Percentiles rank a stretch among this genome's conserved stretches.
phyloP scores from a whole-genome alignment of 148 eudicot genomes.

The Rhododendron simsii region DNA sequence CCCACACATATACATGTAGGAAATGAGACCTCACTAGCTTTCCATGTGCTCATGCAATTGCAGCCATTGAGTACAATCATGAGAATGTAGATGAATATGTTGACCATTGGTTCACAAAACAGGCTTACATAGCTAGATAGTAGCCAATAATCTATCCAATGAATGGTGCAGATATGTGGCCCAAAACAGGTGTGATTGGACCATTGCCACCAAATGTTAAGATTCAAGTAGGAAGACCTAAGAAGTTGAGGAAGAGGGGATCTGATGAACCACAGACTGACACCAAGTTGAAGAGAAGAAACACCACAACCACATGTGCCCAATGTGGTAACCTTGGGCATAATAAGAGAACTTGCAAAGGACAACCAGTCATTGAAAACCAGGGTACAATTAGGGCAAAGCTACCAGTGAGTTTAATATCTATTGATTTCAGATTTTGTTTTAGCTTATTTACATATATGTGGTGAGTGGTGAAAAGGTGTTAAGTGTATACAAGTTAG shows the following conservation, averaged over 20 bases:
- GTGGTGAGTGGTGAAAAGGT: no score
- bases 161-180: background rate
- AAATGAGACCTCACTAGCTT: no score
- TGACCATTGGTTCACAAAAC: background rate
- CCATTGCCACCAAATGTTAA: background rate
- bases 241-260: background rate
- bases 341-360: background rate
- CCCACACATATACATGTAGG: no score
- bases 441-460: no score
- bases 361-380: background rate
- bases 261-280: background rate
- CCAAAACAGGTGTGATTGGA: background rate
- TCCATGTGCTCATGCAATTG: no score
- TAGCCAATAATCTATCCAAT: background rate
- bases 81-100: background rate
- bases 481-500: no score
- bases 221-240: background rate
- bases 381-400: background rate
- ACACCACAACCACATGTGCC: background rate
- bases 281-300: background rate
- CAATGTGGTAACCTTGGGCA: background rate
- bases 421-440: no score
- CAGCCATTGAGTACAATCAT: no score
- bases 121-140: background rate
- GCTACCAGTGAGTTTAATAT: background rate